A percentile compares a stretch with the other conserved stretches of the same genome.
Conservation (phyloP, 495 filamentous ascomycete genomes). For the Penicillium argentinense region DNA sequence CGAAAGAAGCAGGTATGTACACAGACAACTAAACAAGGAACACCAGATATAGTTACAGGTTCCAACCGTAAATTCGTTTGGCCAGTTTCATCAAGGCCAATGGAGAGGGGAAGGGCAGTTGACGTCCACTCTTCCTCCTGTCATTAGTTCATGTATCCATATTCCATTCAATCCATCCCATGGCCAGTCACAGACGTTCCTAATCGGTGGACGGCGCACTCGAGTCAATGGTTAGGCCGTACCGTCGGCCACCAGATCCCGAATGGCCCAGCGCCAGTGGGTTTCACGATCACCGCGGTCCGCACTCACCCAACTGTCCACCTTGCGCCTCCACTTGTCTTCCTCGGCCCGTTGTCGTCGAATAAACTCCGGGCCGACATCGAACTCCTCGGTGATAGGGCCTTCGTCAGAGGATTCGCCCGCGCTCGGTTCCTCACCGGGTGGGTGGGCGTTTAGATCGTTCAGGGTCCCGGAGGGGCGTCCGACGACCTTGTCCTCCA, state of each 20-base stretch:
- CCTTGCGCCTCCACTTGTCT: slow-evolving; percentile 81
- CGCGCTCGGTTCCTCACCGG: slow-evolving; percentile 55
- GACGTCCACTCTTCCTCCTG: slow-evolving; percentile 10
- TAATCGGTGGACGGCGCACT: too few species aligned
- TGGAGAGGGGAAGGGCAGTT: background rate
- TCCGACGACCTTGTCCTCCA: slow-evolving; percentile 52
- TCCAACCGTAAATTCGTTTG: slow-evolving; percentile 22
- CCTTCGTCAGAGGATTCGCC: slow-evolving; percentile 64
- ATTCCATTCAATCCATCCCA: too few species aligned
- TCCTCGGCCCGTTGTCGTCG: slow-evolving; percentile 87
- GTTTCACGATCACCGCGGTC: slow-evolving; percentile 42
- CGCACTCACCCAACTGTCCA: slow-evolving; percentile 68
- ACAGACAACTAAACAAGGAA: background rate
- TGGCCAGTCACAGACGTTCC: too few species aligned
- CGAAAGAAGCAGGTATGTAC: background rate
- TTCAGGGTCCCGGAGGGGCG: slow-evolving; percentile 27
- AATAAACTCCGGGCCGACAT: slow-evolving; percentile 94
- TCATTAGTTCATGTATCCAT: slow-evolving; percentile 30
- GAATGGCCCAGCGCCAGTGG: slow-evolving; percentile 58
- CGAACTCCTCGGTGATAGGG: slow-evolving; percentile 93
- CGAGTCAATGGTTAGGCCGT: background rate
- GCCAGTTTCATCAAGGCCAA: slow-evolving; percentile 25
- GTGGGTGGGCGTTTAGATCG: slow-evolving; percentile 31
- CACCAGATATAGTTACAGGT: slow-evolving; percentile 23
- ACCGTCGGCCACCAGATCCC: slow-evolving; percentile 42